A percentile compares a stretch with the other conserved stretches of the same genome.
These are phyloP conservation scores for Fusarium sp. DNA, from an alignment of 2,329 filamentous ascomycete genomes.

Conservation along the genomic window DNA sequence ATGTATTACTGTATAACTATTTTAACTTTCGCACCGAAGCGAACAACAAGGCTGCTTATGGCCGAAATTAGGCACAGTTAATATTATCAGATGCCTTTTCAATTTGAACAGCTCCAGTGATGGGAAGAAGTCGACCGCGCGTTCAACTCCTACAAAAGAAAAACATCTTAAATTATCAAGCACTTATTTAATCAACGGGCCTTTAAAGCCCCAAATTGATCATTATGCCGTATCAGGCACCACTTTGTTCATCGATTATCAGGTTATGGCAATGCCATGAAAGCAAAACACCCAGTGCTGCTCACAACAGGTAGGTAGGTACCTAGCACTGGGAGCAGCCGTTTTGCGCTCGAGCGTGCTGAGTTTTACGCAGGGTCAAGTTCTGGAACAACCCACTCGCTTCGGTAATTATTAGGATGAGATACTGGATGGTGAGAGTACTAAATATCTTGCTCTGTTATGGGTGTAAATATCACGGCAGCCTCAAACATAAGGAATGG, in stretches of 20 bases:
- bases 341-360: not conserved
- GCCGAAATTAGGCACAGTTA: constrained; percentile 10
- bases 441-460: not conserved
- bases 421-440: not conserved
- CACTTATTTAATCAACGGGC: not conserved
- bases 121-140: not conserved
- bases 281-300: not conserved
- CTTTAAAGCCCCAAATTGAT: not conserved
- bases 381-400: not conserved
- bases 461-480: not conserved
- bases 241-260: constrained; percentile 2
- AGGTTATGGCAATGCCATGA: not conserved
- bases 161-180: not conserved
- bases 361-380: constrained; percentile 3
- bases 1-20: constrained; percentile 48
- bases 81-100: not conserved
- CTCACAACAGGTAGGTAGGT: not conserved
- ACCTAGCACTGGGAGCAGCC: not conserved
- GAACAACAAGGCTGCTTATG: constrained; percentile 9
- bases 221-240: constrained; percentile 4
- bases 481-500: not conserved
- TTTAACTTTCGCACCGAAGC: constrained; percentile 21
- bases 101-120: not conserved
- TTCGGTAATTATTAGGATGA: not conserved
- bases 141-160: not conserved